Percentiles rank a stretch among this genome's conserved stretches.
Evolutionary conservation across 768 basidiomycete genomes (phyloP).

Genomic region (Rhodotorula toruloides): DNA sequence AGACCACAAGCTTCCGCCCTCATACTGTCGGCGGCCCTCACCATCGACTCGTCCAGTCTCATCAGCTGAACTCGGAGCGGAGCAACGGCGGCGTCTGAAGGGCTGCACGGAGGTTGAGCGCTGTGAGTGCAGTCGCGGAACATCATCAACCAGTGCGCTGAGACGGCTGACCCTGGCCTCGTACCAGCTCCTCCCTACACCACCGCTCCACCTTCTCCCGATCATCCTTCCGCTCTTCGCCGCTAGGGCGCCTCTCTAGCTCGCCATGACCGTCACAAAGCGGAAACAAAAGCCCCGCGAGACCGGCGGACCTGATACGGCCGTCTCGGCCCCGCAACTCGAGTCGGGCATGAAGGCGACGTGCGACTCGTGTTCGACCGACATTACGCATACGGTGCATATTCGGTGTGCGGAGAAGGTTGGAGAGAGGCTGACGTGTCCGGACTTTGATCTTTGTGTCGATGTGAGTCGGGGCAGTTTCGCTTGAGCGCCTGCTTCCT

Average conservation of each 20-base stretch:
- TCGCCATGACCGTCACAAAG: constrained; percentile 38
- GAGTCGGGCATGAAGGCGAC: constrained; percentile 33
- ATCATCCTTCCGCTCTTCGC: neutral
- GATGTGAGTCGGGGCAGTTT: constrained; percentile 37
- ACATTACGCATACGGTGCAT: constrained; percentile 92
- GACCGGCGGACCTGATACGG: constrained; percentile 8
- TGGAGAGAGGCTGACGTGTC: constrained; percentile 45
- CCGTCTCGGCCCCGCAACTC: constrained; percentile 10
- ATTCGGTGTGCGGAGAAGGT: constrained; percentile 76
- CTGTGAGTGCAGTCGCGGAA: too few relatives aligned
- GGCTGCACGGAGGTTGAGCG: too few relatives aligned
- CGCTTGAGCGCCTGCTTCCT: too few relatives aligned
- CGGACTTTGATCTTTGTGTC: constrained; percentile 89
- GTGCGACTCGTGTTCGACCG: constrained; percentile 75
- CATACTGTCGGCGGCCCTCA: too few relatives aligned
- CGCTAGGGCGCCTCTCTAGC: neutral
- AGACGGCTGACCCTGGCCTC: too few relatives aligned
- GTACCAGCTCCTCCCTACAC: neutral
- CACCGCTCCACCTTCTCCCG: neutral
- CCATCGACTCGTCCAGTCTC: too few relatives aligned
- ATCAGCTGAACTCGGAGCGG: too few relatives aligned
- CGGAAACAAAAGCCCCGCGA: constrained; percentile 33
- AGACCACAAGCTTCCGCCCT: too few relatives aligned
- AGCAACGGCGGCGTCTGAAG: too few relatives aligned
- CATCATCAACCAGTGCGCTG: too few relatives aligned